These are phyloP conservation scores for Solanum clarkiae DNA, from an alignment of 257 asterid genomes.

Conservation along the genomic window DNA sequence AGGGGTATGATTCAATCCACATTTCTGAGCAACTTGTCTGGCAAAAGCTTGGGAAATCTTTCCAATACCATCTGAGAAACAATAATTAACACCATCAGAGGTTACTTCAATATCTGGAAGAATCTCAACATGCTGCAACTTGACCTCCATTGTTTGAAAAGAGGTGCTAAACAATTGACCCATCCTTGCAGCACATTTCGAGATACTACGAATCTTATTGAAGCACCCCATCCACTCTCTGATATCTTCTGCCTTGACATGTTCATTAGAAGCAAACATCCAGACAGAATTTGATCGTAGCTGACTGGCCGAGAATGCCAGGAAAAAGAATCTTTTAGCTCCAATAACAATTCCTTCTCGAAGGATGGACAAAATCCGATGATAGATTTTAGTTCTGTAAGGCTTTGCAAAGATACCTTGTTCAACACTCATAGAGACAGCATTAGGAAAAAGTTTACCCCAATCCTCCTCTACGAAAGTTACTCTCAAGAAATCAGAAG, in stretches of 20 bases:
- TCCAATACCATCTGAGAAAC: slow-evolving; percentile 95
- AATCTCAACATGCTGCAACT: slow-evolving; percentile 31
- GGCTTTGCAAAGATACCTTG: slow-evolving; percentile 65
- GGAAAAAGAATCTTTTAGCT: slow-evolving; percentile 53
- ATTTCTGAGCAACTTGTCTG: slow-evolving; percentile 32
- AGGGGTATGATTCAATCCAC: slow-evolving; percentile 51
- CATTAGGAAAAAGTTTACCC: slow-evolving; percentile 46
- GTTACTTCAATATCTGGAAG: slow-evolving; percentile 65
- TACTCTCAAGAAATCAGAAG: slow-evolving; percentile 72
- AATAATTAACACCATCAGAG: slow-evolving; percentile 55
- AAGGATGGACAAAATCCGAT: slow-evolving; percentile 54
- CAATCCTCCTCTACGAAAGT: slow-evolving; percentile 97
- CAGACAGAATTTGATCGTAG: slow-evolving; percentile 78
- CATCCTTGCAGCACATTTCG: slow-evolving; percentile 97
- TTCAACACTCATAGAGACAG: slow-evolving; percentile 36
- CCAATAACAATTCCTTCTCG: slow-evolving; percentile 70
- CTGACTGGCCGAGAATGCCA: slow-evolving; percentile 94
- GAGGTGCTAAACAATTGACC: slow-evolving; percentile 92
- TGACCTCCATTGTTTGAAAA: slow-evolving; percentile 50
- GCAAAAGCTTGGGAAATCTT: slow-evolving; percentile 65
- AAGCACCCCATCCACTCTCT: slow-evolving; percentile 97
- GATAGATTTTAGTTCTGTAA: slow-evolving; percentile 41
- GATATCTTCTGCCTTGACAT: slow-evolving; percentile 53
- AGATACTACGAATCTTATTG: slow-evolving; percentile 55
- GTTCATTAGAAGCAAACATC: slow-evolving; percentile 93